Evolutionary conservation across 106 monocot species (phyloP).

Genomic region (Iris macrosiphon): DNA sequence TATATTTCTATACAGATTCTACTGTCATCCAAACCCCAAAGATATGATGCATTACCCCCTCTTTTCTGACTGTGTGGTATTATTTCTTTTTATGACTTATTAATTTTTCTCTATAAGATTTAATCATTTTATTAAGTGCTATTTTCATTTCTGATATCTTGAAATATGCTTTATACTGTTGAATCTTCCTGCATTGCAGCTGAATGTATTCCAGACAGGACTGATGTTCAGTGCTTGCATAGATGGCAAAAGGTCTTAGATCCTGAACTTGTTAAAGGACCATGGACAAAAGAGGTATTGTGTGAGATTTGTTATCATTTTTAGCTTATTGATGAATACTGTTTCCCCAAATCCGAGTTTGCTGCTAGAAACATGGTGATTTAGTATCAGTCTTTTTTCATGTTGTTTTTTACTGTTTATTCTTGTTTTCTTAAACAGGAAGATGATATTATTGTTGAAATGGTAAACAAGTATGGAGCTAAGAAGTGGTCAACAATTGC

Average conservation of each 20-base stretch:
- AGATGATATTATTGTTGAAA: conserved; percentile 79
- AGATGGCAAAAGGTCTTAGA: conserved; percentile 98
- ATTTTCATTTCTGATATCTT: no score
- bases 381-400: neutral
- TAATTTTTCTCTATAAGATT: no score
- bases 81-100: no score
- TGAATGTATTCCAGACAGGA: conserved; percentile 80
- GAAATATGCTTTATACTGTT: neutral
- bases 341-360: no score
- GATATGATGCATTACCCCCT: no score
- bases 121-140: no score
- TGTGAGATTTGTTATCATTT: neutral
- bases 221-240: conserved; percentile 92
- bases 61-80: no score
- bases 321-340: no score
- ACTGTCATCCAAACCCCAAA: no score
- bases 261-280: conserved; percentile 94
- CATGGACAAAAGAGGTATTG: conserved; percentile 93
- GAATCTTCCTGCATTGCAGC: conserved; percentile 39
- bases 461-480: conserved; percentile 81
- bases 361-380: no score
- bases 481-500: conserved; percentile 95
- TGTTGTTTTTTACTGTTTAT: neutral
- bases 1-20: no score
- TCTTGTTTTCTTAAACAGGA: conserved; percentile 37